Conservation (phyloP, 2,329 filamentous ascomycete species). For the Colletotrichum tofieldiae region DNA sequence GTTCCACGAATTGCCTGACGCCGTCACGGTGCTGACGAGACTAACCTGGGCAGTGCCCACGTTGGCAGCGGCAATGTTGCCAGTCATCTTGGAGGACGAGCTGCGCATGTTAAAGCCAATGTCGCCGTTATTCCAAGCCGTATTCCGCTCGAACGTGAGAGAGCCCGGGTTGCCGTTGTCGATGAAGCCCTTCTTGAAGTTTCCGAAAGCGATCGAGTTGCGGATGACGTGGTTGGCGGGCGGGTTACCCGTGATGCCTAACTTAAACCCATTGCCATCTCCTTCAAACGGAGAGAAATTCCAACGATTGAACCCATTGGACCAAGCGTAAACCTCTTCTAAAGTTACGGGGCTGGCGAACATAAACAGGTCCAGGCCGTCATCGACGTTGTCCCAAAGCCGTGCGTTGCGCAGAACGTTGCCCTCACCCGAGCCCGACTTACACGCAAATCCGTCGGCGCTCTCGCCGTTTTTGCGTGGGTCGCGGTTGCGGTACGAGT, state of each 20-base stretch:
- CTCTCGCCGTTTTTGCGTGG: slow-evolving; percentile 65
- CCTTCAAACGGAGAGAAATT: slow-evolving; percentile 59
- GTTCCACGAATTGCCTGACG: slow-evolving; percentile 60
- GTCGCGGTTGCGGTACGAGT: slow-evolving; percentile 59
- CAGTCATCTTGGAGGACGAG: slow-evolving; percentile 54
- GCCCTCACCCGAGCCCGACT: slow-evolving; percentile 61
- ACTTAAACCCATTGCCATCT: slow-evolving; percentile 64
- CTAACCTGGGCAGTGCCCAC: slow-evolving; percentile 45
- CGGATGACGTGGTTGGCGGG: slow-evolving; percentile 59
- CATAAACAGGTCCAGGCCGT: slow-evolving; percentile 61
- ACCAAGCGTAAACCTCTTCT: slow-evolving; percentile 60
- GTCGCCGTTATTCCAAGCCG: slow-evolving; percentile 62
- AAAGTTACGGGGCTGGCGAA: slow-evolving; percentile 59
- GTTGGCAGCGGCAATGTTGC: slow-evolving; percentile 59
- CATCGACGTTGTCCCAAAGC: slow-evolving; percentile 65
- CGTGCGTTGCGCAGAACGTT: slow-evolving; percentile 60
- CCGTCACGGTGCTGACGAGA: slow-evolving; percentile 46
- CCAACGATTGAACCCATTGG: slow-evolving; percentile 61
- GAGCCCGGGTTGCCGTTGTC: slow-evolving; percentile 61
- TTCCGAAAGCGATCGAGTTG: slow-evolving; percentile 61
- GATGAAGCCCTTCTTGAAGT: slow-evolving; percentile 61
- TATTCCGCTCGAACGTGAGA: slow-evolving; percentile 59
- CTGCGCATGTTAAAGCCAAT: slow-evolving; percentile 58
- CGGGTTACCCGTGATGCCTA: slow-evolving; percentile 57
- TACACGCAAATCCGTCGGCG: slow-evolving; percentile 64